Evolutionary conservation across 2,329 filamentous ascomycete genomes (phyloP).

Genomic region (Colletotrichum sp.): DNA sequence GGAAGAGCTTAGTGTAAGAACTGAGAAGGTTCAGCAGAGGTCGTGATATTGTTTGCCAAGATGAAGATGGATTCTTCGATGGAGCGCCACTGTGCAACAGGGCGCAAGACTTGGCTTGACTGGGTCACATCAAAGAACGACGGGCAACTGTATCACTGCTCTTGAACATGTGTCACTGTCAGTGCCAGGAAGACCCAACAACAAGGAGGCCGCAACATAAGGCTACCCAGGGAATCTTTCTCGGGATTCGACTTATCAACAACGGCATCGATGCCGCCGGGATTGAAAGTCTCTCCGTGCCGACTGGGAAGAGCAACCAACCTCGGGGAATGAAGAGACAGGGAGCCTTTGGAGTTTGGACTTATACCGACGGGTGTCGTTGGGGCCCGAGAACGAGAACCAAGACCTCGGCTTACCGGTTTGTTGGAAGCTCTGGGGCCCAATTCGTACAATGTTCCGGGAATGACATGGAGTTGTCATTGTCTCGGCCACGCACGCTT

Average conservation of each 20-base stretch:
- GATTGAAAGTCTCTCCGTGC: background rate
- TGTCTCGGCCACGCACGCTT: background rate
- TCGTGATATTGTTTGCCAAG: background rate
- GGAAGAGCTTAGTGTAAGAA: constrained; percentile 7
- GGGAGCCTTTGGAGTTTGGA: background rate
- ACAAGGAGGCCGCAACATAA: background rate
- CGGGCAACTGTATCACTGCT: background rate
- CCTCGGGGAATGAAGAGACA: background rate
- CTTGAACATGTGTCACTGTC: background rate
- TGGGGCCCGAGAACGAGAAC: background rate
- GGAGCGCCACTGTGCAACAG: background rate
- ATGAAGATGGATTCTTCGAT: background rate
- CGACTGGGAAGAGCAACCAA: background rate
- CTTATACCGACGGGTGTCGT: background rate
- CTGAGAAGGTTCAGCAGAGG: background rate
- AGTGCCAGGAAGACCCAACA: background rate
- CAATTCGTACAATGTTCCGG: background rate
- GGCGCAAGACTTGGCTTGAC: background rate
- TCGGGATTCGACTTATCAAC: background rate
- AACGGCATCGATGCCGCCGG: background rate
- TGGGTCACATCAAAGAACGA: background rate
- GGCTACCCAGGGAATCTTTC: background rate
- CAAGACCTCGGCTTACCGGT: background rate
- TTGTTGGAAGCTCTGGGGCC: background rate
- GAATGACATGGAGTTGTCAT: background rate